Evolutionary conservation across 2,329 filamentous ascomycete species (phyloP).

Genomic region (Lecanicillium sp.): DNA sequence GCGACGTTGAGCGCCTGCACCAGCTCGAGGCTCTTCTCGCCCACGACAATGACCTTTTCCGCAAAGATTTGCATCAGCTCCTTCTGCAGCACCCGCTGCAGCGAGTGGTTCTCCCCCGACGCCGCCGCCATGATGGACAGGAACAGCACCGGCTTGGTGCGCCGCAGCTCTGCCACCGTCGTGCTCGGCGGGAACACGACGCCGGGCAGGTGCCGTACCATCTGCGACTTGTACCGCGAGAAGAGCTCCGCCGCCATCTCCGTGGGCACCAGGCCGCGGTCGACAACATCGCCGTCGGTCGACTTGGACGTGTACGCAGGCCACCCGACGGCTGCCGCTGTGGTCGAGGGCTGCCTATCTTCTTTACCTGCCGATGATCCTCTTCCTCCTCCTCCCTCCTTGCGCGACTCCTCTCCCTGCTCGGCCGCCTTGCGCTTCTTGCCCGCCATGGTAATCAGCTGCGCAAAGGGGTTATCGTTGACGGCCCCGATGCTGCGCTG

Average conservation of each 20-base stretch:
- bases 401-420: constrained; percentile 6
- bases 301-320: constrained; percentile 14
- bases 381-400: constrained; percentile 9
- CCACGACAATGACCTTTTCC: constrained; percentile 64
- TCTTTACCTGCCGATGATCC: constrained; percentile 5
- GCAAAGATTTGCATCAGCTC: constrained; percentile 68
- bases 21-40: constrained; percentile 75
- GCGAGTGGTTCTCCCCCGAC: constrained; percentile 45
- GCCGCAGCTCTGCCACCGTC: constrained; percentile 48
- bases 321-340: constrained; percentile 9
- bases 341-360: constrained; percentile 4
- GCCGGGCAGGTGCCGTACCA: constrained; percentile 54
- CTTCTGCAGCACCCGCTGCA: constrained; percentile 55
- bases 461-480: constrained; percentile 6
- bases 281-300: constrained; percentile 43
- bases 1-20: constrained; percentile 70
- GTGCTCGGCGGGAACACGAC: constrained; percentile 51
- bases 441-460: constrained; percentile 12
- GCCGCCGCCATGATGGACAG: constrained; percentile 62
- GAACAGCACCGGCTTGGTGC: constrained; percentile 58
- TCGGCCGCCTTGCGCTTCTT: constrained; percentile 22
- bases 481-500: neutral
- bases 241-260: constrained; percentile 49
- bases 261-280: constrained; percentile 50
- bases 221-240: constrained; percentile 48